Conservation (phyloP, 805 yeast genomes). For the Starmerella apis region DNA sequence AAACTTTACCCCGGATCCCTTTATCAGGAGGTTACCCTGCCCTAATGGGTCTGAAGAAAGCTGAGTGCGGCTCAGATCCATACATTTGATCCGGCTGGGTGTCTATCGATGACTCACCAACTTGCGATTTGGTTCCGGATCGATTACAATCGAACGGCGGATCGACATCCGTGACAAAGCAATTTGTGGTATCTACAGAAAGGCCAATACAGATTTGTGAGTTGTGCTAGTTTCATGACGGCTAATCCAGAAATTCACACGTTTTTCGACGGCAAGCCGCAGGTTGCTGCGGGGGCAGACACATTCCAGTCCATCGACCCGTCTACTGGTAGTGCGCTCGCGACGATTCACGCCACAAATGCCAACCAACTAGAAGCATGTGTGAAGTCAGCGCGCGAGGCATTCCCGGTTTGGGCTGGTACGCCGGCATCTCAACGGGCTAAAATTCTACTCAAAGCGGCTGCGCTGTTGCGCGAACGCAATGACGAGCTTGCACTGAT, state of each 20-base stretch:
- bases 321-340: slow-evolving; percentile 57
- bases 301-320: slow-evolving; percentile 59
- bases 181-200: neutral
- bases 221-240: slow-evolving; percentile 11
- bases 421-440: slow-evolving; percentile 60
- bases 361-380: slow-evolving; percentile 72
- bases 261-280: slow-evolving; percentile 14
- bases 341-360: slow-evolving; percentile 61
- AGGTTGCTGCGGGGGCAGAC: slow-evolving; percentile 34
- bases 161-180: slow-evolving; percentile 2
- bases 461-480: slow-evolving; percentile 66
- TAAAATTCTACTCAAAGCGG: slow-evolving; percentile 46
- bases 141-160: neutral
- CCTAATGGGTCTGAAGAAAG: too few species aligned
- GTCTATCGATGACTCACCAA: neutral
- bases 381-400: slow-evolving; percentile 68
- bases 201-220: too few species aligned
- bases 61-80: too few species aligned
- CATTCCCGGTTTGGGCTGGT: slow-evolving; percentile 63
- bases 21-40: neutral
- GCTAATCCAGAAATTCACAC: slow-evolving; percentile 10
- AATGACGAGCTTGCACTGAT: slow-evolving; percentile 60
- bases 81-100: neutral
- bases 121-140: neutral
- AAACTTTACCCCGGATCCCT: neutral